Evolutionary conservation across 768 basidiomycete genomes (phyloP).

Genomic region (Podaxis pistillaris): DNA sequence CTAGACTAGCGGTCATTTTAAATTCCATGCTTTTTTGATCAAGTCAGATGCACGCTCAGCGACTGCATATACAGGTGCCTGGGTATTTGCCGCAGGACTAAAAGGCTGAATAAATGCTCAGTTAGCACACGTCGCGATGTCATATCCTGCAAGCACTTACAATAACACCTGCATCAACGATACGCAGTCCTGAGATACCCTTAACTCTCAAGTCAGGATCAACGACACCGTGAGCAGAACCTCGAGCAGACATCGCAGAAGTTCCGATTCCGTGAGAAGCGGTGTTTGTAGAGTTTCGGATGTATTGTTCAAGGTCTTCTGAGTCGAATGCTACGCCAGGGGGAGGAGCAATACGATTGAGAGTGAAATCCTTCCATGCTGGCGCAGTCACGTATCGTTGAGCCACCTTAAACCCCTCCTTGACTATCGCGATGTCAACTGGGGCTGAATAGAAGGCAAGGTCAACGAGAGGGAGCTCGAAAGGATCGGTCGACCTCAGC

Average conservation of each 20-base stretch:
- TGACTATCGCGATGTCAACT: constrained; percentile 16
- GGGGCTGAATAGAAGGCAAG: constrained; percentile 11
- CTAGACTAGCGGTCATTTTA: neutral
- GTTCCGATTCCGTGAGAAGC: constrained; percentile 23
- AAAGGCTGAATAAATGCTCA: neutral
- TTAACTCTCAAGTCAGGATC: constrained; percentile 29
- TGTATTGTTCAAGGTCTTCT: constrained; percentile 16
- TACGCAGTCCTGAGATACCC: constrained; percentile 23
- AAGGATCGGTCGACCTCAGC: constrained; percentile 17
- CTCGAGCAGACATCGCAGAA: constrained; percentile 22
- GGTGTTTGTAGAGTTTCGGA: constrained; percentile 11
- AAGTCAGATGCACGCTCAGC: constrained; percentile 10
- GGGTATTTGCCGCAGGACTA: constrained; percentile 3
- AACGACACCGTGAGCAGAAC: constrained; percentile 24
- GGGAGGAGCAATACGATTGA: constrained; percentile 11
- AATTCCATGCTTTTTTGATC: constrained; percentile 7
- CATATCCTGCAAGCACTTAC: constrained; percentile 15
- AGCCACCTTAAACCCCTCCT: constrained; percentile 14
- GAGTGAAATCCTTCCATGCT: constrained; percentile 16
- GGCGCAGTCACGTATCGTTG: constrained; percentile 15
- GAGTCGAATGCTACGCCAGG: constrained; percentile 12
- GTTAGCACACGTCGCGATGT: neutral
- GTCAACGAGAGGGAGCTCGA: constrained; percentile 15
- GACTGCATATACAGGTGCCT: constrained; percentile 10
- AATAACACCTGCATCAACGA: constrained; percentile 28